Evolutionary conservation across 805 yeast genomes (phyloP).

Genomic region (Ogataea wickerhamii): DNA sequence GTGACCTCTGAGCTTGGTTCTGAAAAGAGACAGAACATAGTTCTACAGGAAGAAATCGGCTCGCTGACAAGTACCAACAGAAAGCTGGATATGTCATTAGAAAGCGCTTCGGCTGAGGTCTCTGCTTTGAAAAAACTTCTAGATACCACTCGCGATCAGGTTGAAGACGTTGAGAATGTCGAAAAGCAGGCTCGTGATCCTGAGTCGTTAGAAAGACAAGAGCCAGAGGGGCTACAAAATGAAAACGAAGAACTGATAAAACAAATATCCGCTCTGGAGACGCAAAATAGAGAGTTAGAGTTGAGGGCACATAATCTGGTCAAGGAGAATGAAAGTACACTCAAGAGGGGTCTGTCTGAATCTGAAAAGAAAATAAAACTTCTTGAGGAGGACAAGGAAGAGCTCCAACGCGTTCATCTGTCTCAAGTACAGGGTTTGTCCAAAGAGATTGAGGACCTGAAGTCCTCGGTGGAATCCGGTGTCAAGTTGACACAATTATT

Average conservation of each 20-base stretch:
- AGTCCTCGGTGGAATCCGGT: conserved; percentile 23
- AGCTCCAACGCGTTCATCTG: background rate
- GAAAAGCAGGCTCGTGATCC: background rate
- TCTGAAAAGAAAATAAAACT: conserved; percentile 1
- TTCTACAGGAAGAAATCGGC: conserved; percentile 3
- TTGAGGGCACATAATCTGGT: conserved; percentile 2
- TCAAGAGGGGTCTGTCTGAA: conserved; percentile 3
- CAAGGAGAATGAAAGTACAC: conserved; percentile 3
- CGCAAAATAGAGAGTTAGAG: background rate
- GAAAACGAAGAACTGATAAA: background rate
- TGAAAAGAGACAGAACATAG: conserved; percentile 11
- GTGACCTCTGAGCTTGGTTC: conserved; percentile 27
- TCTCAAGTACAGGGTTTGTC: background rate
- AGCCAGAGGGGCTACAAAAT: background rate
- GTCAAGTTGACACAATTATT: conserved; percentile 22
- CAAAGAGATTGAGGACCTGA: conserved; percentile 12
- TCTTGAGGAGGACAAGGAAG: conserved; percentile 2
- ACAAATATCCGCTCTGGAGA: background rate
- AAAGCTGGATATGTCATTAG: background rate
- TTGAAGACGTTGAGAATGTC: background rate
- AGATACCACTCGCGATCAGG: conserved; percentile 1
- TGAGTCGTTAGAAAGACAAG: background rate
- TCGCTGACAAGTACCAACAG: background rate
- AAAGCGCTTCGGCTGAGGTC: conserved; percentile 4
- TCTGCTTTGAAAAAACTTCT: conserved; percentile 11